Evolutionary conservation across 352 stramenopile species (phyloP).

Genomic region (Chloridella minuta): DNA sequence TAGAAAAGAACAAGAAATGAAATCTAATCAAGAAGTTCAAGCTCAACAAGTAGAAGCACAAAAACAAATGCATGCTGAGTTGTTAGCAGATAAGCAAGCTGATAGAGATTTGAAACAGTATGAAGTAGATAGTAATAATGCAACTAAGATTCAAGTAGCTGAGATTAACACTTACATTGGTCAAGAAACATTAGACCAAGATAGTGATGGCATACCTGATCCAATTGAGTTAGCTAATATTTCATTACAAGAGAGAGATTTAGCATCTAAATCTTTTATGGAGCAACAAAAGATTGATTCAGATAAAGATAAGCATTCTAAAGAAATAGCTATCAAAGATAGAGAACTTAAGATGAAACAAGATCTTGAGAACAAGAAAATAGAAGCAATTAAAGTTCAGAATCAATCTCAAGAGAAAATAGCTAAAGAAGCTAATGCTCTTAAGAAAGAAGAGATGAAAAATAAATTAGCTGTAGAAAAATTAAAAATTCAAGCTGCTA

Average conservation of each 20-base stretch:
- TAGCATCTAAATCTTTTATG: not conserved
- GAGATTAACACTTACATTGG: not conserved
- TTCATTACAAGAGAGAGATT: constrained; percentile 12
- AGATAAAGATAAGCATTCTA: not conserved
- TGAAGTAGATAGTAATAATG: not conserved
- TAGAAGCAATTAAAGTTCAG: not conserved
- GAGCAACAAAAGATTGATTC: not conserved
- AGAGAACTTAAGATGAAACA: constrained; percentile 10
- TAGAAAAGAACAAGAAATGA: too few relatives aligned
- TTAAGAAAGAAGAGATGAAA: too few relatives aligned
- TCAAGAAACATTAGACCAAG: not conserved
- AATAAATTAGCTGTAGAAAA: constrained; percentile 5
- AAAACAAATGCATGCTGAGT: too few relatives aligned
- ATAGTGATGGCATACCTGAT: not conserved
- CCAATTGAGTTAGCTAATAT: constrained; percentile 1
- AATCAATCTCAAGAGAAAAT: not conserved
- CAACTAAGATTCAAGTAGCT: constrained; percentile 13
- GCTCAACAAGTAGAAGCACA: too few relatives aligned
- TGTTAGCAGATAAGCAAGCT: too few relatives aligned
- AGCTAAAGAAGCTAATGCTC: not conserved
- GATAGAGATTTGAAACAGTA: too few relatives aligned
- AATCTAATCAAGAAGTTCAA: too few relatives aligned
- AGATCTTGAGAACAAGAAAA: not conserved
- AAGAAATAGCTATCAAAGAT: not conserved
- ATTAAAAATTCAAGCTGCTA: not conserved